Evolutionary conservation across 345 rosid genomes (phyloP).

Genomic region (Rhizophora mangle): DNA sequence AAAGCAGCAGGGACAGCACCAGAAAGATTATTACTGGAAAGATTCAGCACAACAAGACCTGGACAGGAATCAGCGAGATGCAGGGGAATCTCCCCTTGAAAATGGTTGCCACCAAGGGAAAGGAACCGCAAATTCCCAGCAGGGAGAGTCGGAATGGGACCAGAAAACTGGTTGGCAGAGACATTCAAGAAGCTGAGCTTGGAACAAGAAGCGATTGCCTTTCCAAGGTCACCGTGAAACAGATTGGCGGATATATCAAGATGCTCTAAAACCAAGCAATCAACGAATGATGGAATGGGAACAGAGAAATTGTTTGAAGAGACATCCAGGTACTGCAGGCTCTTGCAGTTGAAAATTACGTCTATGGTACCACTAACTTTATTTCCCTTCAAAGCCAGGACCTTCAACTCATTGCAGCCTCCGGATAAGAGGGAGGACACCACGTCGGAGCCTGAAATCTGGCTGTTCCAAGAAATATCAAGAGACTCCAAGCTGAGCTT

Average conservation of each 20-base stretch:
- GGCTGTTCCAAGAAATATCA: constrained; percentile 69
- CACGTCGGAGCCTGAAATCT: constrained; percentile 46
- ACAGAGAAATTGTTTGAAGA: constrained; percentile 71
- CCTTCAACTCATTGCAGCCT: constrained; percentile 58
- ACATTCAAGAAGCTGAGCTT: constrained; percentile 60
- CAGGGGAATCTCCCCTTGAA: constrained; percentile 68
- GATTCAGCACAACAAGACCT: constrained; percentile 66
- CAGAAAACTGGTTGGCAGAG: constrained; percentile 62
- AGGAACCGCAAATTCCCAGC: constrained; percentile 46
- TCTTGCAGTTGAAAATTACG: constrained; percentile 52
- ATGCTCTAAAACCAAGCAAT: constrained; percentile 57
- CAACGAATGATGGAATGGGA: constrained; percentile 52
- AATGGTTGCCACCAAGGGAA: constrained; percentile 48
- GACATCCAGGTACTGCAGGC: constrained; percentile 58
- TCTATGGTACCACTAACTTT: constrained; percentile 60
- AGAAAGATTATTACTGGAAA: constrained; percentile 63
- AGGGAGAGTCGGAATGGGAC: constrained; percentile 56
- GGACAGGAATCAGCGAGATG: constrained; percentile 58
- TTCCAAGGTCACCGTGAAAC: constrained; percentile 56
- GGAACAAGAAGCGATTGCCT: constrained; percentile 50
- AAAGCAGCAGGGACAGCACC: constrained; percentile 66
- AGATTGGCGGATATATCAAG: constrained; percentile 77
- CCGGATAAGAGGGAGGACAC: constrained; percentile 49
- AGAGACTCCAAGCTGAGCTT: constrained; percentile 55
- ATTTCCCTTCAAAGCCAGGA: constrained; percentile 58